Evolutionary conservation across 768 basidiomycete genomes (phyloP).

Genomic region (Tremella yokohamensis): DNA sequence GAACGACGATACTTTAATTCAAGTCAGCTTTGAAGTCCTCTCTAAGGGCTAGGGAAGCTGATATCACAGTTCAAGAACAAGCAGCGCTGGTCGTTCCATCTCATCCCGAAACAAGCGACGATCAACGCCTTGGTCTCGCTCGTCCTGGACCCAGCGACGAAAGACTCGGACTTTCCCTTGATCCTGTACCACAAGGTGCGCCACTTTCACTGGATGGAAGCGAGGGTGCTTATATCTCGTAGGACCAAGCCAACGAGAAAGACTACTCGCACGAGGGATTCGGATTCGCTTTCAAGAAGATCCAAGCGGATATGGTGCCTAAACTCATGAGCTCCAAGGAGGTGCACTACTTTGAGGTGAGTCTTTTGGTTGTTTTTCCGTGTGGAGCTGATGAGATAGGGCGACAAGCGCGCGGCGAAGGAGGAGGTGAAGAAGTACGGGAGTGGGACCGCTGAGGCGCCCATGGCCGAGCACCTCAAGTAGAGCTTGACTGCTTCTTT

Average conservation of each 20-base stretch:
- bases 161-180: slow-evolving; percentile 54
- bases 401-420: slow-evolving; percentile 42
- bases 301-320: slow-evolving; percentile 51
- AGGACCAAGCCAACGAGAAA: slow-evolving; percentile 55
- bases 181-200: slow-evolving; percentile 38
- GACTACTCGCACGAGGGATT: slow-evolving; percentile 55
- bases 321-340: slow-evolving; percentile 30
- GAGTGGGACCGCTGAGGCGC: slow-evolving; percentile 36
- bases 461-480: slow-evolving; percentile 16
- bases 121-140: slow-evolving; percentile 55
- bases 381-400: slow-evolving; percentile 3
- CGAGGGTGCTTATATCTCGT: too few relatives aligned
- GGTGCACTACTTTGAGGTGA: slow-evolving; percentile 42
- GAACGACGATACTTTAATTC: slow-evolving; percentile 52
- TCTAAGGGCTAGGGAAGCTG: too few relatives aligned
- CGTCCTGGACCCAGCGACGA: slow-evolving; percentile 53
- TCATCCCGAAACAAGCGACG: slow-evolving; percentile 52
- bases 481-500: too few relatives aligned
- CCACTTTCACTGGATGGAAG: background rate
- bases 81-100: slow-evolving; percentile 54
- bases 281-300: slow-evolving; percentile 55
- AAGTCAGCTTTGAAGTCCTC: too few relatives aligned
- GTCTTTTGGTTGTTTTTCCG: background rate
- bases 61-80: slow-evolving; percentile 53
- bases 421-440: slow-evolving; percentile 41